Conservation (phyloP, 768 basidiomycete genomes). For the Xerocomus brunneocitrinus region DNA sequence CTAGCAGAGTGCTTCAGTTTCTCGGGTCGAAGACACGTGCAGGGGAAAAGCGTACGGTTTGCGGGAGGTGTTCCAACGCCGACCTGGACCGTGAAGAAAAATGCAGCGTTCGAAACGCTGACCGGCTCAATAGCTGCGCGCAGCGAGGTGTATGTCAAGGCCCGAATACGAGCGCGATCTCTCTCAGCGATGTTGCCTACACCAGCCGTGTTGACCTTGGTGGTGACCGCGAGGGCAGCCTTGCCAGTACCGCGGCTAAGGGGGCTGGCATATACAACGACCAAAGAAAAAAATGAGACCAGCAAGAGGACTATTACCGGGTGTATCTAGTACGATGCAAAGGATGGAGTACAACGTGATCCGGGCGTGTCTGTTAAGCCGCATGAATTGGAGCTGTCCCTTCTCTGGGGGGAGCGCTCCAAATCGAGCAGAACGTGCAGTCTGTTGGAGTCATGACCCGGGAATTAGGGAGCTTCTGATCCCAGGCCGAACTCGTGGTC, state of each 20-base stretch:
- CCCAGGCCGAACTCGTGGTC: not conserved
- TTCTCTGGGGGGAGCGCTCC: not conserved
- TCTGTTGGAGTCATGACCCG: not conserved
- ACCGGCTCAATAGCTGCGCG: not conserved
- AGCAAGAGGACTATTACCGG: not conserved
- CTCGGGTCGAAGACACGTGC: not conserved
- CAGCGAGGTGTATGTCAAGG: slow-evolving; percentile 4
- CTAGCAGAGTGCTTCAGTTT: slow-evolving; percentile 8
- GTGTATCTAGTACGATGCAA: not conserved
- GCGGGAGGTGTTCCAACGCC: slow-evolving; percentile 22
- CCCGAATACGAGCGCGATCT: slow-evolving; percentile 20
- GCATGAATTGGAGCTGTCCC: not conserved
- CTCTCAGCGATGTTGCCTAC: slow-evolving; percentile 12
- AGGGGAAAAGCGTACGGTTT: slow-evolving; percentile 15
- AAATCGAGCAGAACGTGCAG: not conserved
- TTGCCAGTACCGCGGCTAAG: slow-evolving; percentile 10
- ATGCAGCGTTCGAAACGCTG: slow-evolving; percentile 18
- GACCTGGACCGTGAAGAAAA: slow-evolving; percentile 29
- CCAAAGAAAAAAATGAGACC: slow-evolving; percentile 6
- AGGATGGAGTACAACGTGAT: not conserved
- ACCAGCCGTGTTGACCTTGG: slow-evolving; percentile 11
- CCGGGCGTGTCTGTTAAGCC: not conserved
- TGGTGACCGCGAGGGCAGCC: slow-evolving; percentile 11
- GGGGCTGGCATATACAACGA: slow-evolving; percentile 7
- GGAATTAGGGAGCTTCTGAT: not conserved